A percentile compares a stretch with the other conserved stretches of the same genome.
phyloP scores from a whole-genome alignment of 2,329 filamentous ascomycete species.

The Monosporascus sp. region DNA sequence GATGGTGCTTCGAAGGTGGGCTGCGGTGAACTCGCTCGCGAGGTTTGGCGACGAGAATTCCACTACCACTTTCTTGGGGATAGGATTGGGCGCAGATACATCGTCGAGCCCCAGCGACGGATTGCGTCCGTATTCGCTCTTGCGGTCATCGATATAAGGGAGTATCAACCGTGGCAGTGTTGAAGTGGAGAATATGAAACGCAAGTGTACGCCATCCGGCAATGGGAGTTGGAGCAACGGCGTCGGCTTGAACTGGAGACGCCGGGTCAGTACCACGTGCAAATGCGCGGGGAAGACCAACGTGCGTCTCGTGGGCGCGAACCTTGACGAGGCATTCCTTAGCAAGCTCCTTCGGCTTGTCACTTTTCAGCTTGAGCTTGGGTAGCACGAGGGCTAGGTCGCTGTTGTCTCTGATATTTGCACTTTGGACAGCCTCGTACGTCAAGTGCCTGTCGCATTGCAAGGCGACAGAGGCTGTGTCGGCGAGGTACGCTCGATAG shows the following conservation, averaged over 20 bases:
- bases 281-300: too few species aligned
- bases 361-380: slow-evolving; percentile 20
- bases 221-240: slow-evolving; percentile 52
- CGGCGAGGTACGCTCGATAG: slow-evolving; percentile 24
- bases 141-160: slow-evolving; percentile 53
- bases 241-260: slow-evolving; percentile 47
- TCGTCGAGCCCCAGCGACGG: slow-evolving; percentile 30
- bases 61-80: slow-evolving; percentile 47
- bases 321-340: slow-evolving; percentile 14
- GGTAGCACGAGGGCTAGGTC: slow-evolving; percentile 28
- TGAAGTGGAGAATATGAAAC: slow-evolving; percentile 60
- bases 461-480: slow-evolving; percentile 12
- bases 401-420: slow-evolving; percentile 20
- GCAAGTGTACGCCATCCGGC: slow-evolving; percentile 54
- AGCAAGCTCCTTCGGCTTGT: slow-evolving; percentile 12
- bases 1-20: slow-evolving; percentile 66
- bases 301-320: neutral
- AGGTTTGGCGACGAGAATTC: slow-evolving; percentile 75
- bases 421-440: slow-evolving; percentile 27
- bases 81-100: slow-evolving; percentile 11
- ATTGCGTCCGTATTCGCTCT: slow-evolving; percentile 55
- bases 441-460: slow-evolving; percentile 16
- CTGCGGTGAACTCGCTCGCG: slow-evolving; percentile 66
- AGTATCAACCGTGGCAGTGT: slow-evolving; percentile 53
- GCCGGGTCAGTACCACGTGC: neutral